Conservation (phyloP, 768 basidiomycete genomes). For the Xerocomellus amylosporus region DNA sequence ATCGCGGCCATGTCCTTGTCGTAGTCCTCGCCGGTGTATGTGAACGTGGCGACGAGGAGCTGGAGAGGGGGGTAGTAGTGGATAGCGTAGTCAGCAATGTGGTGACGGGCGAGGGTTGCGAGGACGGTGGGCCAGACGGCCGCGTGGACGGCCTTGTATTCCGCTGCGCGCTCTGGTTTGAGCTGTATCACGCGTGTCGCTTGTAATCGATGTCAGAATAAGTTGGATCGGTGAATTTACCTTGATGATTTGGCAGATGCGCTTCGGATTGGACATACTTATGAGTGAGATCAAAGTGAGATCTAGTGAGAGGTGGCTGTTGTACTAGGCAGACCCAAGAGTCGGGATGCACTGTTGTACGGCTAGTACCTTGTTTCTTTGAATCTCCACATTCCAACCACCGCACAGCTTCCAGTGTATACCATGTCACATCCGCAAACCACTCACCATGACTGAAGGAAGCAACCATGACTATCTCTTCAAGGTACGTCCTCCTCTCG, state of each 20-base stretch:
- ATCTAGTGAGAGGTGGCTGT: no score
- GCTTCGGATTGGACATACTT: constrained; percentile 40
- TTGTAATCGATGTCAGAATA: no score
- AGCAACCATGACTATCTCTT: constrained; percentile 99
- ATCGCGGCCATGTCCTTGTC: constrained; percentile 63
- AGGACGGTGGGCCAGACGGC: constrained; percentile 71
- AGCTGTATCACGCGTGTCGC: no score
- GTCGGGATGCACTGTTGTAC: no score
- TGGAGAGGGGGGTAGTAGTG: constrained; percentile 59
- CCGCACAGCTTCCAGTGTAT: no score
- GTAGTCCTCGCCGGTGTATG: constrained; percentile 66
- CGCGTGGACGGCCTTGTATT: constrained; percentile 59
- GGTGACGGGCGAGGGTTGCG: constrained; percentile 54
- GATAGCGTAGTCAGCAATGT: constrained; percentile 77
- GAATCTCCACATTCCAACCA: no score
- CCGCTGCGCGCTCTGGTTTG: constrained; percentile 47
- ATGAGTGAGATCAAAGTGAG: no score
- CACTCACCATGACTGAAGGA: no score
- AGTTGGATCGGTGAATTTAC: constrained; percentile 31
- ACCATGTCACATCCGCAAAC: no score
- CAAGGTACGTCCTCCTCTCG: constrained; percentile 66
- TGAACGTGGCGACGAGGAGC: constrained; percentile 77
- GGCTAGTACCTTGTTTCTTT: no score
- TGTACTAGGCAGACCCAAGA: no score
- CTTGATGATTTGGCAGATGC: constrained; percentile 73